phyloP scores from a whole-genome alignment of 306 rosid species.

The Purshia tridentata region DNA sequence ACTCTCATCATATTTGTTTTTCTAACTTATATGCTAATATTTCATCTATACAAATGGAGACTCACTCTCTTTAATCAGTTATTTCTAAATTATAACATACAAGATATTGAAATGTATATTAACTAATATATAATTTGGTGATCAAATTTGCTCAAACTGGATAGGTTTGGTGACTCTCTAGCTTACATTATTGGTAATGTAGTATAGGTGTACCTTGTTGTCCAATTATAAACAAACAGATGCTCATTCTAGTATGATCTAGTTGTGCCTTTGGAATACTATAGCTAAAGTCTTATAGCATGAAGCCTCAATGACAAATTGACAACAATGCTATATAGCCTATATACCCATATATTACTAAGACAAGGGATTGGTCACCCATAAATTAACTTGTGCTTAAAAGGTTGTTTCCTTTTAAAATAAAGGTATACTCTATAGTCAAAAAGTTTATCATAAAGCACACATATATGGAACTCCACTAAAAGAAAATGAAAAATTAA shows the following conservation, averaged over 20 bases:
- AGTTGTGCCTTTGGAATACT: no score
- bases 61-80: no score
- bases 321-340: neutral
- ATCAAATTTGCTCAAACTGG: no score
- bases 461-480: neutral
- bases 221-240: conserved; percentile 9
- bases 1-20: no score
- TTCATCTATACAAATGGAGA: no score
- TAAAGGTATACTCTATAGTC: neutral
- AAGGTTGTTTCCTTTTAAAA: neutral
- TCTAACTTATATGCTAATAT: no score
- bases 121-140: no score
- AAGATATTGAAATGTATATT: no score
- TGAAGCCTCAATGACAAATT: neutral
- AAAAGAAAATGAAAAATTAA: neutral
- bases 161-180: no score
- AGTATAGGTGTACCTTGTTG: neutral
- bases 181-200: no score
- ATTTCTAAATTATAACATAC: no score
- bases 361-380: neutral
- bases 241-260: neutral
- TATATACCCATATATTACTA: neutral
- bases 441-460: conserved; percentile 20
- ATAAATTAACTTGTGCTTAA: neutral
- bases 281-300: no score